phyloP scores from a whole-genome alignment of 345 rosid species.

The Salix exigua region DNA sequence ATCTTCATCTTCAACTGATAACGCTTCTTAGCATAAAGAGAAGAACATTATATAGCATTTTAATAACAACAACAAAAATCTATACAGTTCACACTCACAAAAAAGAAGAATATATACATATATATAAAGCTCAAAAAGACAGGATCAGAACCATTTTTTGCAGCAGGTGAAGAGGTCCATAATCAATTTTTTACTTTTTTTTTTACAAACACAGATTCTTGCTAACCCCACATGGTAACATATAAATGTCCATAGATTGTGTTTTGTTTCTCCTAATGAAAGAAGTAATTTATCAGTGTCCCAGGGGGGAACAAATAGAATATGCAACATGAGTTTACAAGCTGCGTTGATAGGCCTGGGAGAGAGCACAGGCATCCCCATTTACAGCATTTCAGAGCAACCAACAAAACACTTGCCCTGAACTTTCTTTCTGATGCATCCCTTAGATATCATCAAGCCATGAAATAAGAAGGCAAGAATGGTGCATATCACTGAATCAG shows the following conservation, averaged over 20 bases:
- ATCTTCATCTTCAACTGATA: slow-evolving; percentile 36
- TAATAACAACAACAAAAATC: background rate
- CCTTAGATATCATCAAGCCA: background rate
- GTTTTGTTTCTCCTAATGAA: background rate
- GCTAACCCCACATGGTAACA: background rate
- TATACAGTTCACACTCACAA: background rate
- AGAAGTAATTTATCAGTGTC: background rate
- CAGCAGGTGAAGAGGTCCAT: background rate
- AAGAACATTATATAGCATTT: background rate
- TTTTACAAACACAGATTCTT: background rate
- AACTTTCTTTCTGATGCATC: background rate
- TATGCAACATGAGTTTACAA: background rate
- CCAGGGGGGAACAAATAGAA: no score
- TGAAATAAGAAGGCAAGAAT: background rate
- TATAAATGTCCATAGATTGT: background rate
- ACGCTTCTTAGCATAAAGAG: slow-evolving; percentile 1
- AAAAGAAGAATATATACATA: background rate
- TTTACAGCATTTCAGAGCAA: background rate
- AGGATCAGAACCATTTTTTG: background rate
- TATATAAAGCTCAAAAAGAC: background rate
- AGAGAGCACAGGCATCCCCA: background rate
- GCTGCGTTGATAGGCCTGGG: background rate
- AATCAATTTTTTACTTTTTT: background rate
- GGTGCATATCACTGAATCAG: background rate
- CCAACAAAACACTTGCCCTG: background rate